A percentile compares a stretch with the other conserved stretches of the same genome.
Conservation (phyloP, 225 moss, liverwort and hornwort genomes). For the Ulota crispa region DNA sequence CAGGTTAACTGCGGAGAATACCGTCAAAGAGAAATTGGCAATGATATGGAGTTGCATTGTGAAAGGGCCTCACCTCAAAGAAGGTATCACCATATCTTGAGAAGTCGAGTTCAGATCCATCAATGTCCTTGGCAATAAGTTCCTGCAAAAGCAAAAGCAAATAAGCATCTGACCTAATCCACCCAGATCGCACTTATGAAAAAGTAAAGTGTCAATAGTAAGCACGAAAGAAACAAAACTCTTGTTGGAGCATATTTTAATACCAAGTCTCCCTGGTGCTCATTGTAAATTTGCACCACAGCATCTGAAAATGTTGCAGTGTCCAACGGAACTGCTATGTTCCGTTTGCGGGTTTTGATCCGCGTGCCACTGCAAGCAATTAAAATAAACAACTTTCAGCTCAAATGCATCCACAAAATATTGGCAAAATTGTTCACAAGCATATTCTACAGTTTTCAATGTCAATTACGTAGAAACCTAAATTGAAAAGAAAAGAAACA, state of each 20-base stretch:
- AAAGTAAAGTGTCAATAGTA: not conserved
- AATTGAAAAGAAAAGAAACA: not conserved
- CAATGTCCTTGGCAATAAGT: slow-evolving; percentile 92
- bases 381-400: not conserved
- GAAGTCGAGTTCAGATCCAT: slow-evolving; percentile 95
- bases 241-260: not conserved
- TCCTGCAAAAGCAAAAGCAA: slow-evolving; percentile 49
- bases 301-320: slow-evolving; percentile 96
- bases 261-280: slow-evolving; percentile 96
- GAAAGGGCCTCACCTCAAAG: slow-evolving; percentile 63
- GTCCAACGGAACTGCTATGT: slow-evolving; percentile 99
- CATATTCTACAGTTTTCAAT: not conserved
- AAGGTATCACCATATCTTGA: slow-evolving; percentile 99
- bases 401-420: not conserved
- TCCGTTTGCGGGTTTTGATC: slow-evolving; percentile 99
- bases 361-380: slow-evolving; percentile 85
- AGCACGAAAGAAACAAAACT: slow-evolving; percentile 48
- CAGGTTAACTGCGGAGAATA: no score
- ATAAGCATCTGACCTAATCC: not conserved
- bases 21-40: not conserved
- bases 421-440: not conserved
- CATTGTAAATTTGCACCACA: slow-evolving; percentile 85
- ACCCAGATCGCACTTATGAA: not conserved
- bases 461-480: not conserved
- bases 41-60: not conserved